Evolutionary conservation across 73 alveolate genomes (phyloP), one percentile per base, ranked within the genome.

Genomic region (Tetrahymena borealis): DNA sequence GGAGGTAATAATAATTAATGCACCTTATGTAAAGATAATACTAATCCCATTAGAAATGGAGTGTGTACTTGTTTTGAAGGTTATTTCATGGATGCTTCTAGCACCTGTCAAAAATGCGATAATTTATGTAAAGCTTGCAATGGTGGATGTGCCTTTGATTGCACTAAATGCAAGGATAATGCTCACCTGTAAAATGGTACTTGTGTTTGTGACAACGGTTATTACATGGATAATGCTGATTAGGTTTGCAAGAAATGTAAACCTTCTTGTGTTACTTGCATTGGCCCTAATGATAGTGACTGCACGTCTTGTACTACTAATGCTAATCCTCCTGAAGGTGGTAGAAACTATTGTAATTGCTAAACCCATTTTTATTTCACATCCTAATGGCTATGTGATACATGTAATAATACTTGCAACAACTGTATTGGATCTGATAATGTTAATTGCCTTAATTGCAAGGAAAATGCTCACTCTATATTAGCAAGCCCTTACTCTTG

Each of bases 311-410:
- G 85, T n/a, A 60, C 85, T 15, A 35, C 28, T 18, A 60, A 60
- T 60, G 85, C 85, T 18, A 24, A 60, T 60, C 85, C 85, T 60
- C 85, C 85, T 60, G 85, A 60, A 60, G 85, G 85, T 60, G 85
- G 85, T 1, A 60, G 85, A 60, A 60, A 60, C 13, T n/a, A 12
- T 24, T 60, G 85, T 28, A 18, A 60, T 18, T 60, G 85, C 28
- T 60, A 60, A 60, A 60, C 85, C 9, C 85, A 60, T 60, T 60
- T 24, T 20, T 60, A 15, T 28, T 60, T 60, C 16, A 28, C n/a
- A 24, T n/a, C 9, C n/a, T 10, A 18, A 24, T 60, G 85, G 85
- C 28, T 60, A 28, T 60, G 85, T 20, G 31, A 28, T 16, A 24
- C 3, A 60, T 60, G 85, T 15, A 35, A 60, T 9, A 60, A 60